These are phyloP conservation scores for Colletotrichum shisoi DNA, from an alignment of 2,329 filamentous ascomycete genomes.

Conservation along the genomic window DNA sequence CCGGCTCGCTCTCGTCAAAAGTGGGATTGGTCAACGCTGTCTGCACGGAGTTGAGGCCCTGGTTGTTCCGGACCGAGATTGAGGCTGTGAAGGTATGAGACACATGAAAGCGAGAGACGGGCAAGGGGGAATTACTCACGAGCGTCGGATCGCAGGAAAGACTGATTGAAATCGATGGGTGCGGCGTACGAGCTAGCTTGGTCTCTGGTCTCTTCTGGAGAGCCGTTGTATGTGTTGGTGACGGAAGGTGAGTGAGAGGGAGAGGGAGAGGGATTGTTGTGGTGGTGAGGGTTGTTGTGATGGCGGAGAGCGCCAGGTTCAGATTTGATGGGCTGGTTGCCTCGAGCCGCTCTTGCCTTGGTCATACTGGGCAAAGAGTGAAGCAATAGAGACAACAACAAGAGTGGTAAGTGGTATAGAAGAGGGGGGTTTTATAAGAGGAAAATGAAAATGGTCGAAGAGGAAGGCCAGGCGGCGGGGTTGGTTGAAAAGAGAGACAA, in stretches of 20 bases:
- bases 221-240: constrained; percentile 24
- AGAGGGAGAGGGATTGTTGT: background rate
- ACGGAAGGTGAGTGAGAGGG: constrained; percentile 16
- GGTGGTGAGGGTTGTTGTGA: background rate
- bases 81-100: constrained; percentile 45
- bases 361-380: constrained; percentile 25
- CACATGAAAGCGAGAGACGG: background rate
- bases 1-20: constrained; percentile 47
- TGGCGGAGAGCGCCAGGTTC: constrained; percentile 20
- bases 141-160: constrained; percentile 49
- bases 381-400: constrained; percentile 4
- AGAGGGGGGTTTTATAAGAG: background rate
- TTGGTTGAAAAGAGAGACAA: background rate
- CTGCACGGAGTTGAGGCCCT: constrained; percentile 10
- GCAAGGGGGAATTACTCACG: constrained; percentile 45
- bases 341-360: constrained; percentile 26
- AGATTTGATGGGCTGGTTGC: constrained; percentile 23
- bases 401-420: background rate
- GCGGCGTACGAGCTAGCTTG: constrained; percentile 6
- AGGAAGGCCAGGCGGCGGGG: background rate
- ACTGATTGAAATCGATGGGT: constrained; percentile 19
- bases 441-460: no score
- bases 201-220: constrained; percentile 13
- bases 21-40: constrained; percentile 31
- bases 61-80: constrained; percentile 41